phyloP scores from a whole-genome alignment of 1,139 yeast genomes.

The Suhomyces ambrosiae region DNA sequence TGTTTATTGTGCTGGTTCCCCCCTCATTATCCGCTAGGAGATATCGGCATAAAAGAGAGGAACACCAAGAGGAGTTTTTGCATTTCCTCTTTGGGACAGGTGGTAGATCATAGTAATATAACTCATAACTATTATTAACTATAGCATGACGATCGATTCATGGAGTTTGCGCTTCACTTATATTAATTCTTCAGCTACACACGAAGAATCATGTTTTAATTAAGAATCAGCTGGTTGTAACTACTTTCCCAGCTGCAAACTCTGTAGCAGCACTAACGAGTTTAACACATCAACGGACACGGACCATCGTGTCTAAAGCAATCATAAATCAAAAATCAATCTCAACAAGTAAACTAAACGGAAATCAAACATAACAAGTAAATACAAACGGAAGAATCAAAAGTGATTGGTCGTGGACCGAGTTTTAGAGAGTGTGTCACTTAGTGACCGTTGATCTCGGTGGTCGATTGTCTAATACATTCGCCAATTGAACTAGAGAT shows the following conservation, averaged over 20 bases:
- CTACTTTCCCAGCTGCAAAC: not conserved
- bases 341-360: conserved; percentile 4
- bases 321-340: conserved; percentile 5
- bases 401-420: not conserved
- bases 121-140: too few species aligned
- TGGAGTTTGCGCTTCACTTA: not conserved
- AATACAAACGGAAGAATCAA: conserved; percentile 4
- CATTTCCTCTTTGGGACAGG: too few species aligned
- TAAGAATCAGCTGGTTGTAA: too few species aligned
- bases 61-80: too few species aligned
- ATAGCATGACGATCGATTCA: too few species aligned
- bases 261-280: not conserved
- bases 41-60: too few species aligned
- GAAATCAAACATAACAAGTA: conserved; percentile 9
- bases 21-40: too few species aligned
- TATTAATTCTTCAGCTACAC: not conserved
- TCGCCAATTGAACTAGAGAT: conserved; percentile 44
- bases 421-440: not conserved
- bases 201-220: too few species aligned
- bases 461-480: conserved; percentile 41
- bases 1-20: too few species aligned
- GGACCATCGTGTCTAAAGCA: not conserved
- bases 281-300: not conserved
- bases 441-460: conserved; percentile 38
- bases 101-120: too few species aligned